phyloP scores from a whole-genome alignment of 164 flowering plant genomes.

The Piper betle region DNA sequence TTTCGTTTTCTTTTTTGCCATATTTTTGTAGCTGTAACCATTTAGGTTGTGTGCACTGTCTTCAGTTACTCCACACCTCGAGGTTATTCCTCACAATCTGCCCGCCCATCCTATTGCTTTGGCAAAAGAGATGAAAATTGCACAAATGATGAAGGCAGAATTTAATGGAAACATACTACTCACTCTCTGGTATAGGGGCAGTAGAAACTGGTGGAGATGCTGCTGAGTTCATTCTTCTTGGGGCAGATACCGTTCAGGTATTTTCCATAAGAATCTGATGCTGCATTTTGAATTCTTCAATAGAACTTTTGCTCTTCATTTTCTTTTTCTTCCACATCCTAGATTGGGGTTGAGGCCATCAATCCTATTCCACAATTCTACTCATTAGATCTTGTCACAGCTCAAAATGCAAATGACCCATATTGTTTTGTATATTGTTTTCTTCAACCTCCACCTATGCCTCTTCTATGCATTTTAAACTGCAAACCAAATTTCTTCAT shows the following conservation, averaged over 20 bases:
- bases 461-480: too few species aligned
- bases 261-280: too few species aligned
- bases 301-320: neutral
- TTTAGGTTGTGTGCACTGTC: neutral
- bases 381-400: too few species aligned
- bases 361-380: too few species aligned
- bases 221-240: conserved; percentile 96
- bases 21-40: neutral
- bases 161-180: conserved; percentile 39
- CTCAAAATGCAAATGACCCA: too few species aligned
- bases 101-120: conserved; percentile 99
- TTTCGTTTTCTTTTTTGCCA: neutral
- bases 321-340: too few species aligned
- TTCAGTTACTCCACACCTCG: conserved; percentile 95
- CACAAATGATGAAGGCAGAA: conserved; percentile 86
- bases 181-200: conserved; percentile 96
- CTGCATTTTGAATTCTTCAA: neutral
- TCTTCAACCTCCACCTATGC: too few species aligned
- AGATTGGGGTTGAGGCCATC: too few species aligned
- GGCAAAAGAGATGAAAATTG: conserved; percentile 86
- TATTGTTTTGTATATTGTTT: too few species aligned
- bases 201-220: conserved; percentile 96
- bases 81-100: conserved; percentile 88
- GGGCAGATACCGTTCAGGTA: conserved; percentile 99
- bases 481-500: too few species aligned